phyloP scores from a whole-genome alignment of 2,329 filamentous ascomycete species.

The Pyrenochaeta sp. region DNA sequence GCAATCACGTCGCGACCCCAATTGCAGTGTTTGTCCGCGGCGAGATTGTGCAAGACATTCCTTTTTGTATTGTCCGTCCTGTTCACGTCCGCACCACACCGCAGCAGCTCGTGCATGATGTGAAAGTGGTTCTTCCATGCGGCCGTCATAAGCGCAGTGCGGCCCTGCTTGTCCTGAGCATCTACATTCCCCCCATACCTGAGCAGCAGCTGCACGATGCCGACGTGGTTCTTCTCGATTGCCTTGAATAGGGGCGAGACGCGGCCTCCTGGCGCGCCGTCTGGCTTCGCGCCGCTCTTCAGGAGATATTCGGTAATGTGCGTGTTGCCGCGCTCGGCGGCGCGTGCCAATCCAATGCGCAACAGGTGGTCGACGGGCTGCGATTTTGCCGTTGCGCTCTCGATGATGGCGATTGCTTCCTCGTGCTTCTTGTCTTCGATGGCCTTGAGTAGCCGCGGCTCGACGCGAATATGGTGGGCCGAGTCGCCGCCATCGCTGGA shows the following conservation, averaged over 20 bases:
- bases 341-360: conserved; percentile 46
- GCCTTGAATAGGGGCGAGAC: conserved; percentile 41
- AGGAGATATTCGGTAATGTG: conserved; percentile 42
- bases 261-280: conserved; percentile 40
- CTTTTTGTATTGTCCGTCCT: conserved; percentile 42
- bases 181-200: conserved; percentile 42
- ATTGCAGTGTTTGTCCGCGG: conserved; percentile 53
- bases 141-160: conserved; percentile 49
- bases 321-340: conserved; percentile 41
- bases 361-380: conserved; percentile 44
- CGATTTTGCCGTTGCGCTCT: conserved; percentile 39
- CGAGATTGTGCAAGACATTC: conserved; percentile 48
- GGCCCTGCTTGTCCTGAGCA: conserved; percentile 44
- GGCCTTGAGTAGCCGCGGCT: conserved; percentile 46
- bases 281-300: conserved; percentile 42
- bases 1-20: conserved; percentile 57
- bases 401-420: conserved; percentile 45
- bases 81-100: conserved; percentile 49
- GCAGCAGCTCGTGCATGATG: conserved; percentile 45
- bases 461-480: conserved; percentile 34
- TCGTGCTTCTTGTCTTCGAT: conserved; percentile 41
- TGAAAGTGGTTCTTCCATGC: conserved; percentile 45
- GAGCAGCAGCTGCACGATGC: conserved; percentile 41
- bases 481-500: conserved; percentile 45
- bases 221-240: conserved; percentile 40